Evolutionary conservation across 2,329 filamentous ascomycete genomes (phyloP), one percentile per base, ranked within the genome.

Genomic region (Chaetomium globosum): DNA sequence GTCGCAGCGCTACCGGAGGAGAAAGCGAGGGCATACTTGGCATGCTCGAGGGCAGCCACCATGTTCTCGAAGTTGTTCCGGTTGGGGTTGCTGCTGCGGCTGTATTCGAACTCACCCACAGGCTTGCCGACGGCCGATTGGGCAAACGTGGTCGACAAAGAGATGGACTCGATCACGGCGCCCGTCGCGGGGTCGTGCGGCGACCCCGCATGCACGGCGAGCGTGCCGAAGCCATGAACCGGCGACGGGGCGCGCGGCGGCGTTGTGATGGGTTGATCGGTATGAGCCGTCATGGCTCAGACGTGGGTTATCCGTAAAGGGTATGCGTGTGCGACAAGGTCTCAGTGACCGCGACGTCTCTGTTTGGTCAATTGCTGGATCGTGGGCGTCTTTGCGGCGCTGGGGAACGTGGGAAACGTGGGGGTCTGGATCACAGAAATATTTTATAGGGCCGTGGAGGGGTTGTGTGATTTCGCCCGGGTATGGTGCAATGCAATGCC

Each of bases 91-190:
- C 91, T 88, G 74, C 91, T 96, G 68, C 95, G 88, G 61, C 90
- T 93, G 83, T 99, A 99, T 80, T 99, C 95, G 80, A 93, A 97
- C 68, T 82, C 81, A 74, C 95, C 95, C 33, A 98, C 82, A 1
- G 95, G 95, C 78, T 90, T 87, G 69, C 94, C 95, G 26, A 97
- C 93, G 13, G 87, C 86, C 16, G 87, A 89, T 81, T 99, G 95
- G n/a, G 91, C 92, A 75, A 94, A 99, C 6, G 95, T 99, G 19
- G 95, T 98, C 28, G 93, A 97, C 28, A 99, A 87, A 10, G 94
- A 97, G 77, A 99, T 97, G 72, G 95, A 81, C 79, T 95, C 92
- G 77, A 99, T 99, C 73, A 99, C 95, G 71, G 95, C 95, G 69
- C 95, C 95, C 28, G 94, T 99, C 49, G 86, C 82, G 56, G 94